These are phyloP conservation scores for Cladophialophora yegresii DNA, from an alignment of 2,329 filamentous ascomycete species.

Conservation along the genomic window DNA sequence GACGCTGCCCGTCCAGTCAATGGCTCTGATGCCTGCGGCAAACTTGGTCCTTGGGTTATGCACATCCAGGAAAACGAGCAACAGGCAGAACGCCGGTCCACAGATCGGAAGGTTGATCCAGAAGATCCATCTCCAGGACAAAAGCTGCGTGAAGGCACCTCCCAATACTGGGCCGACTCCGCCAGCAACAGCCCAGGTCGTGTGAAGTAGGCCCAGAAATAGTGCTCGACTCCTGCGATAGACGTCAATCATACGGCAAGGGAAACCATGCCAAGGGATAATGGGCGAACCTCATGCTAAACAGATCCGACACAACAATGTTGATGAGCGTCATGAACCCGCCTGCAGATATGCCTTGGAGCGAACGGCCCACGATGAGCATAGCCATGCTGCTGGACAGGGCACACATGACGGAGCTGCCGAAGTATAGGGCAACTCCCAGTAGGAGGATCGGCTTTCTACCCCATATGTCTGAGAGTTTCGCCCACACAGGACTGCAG, in stretches of 20 bases:
- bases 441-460: slow-evolving; percentile 62
- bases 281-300: slow-evolving; percentile 50
- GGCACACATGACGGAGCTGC: slow-evolving; percentile 53
- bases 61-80: slow-evolving; percentile 57
- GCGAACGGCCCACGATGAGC: slow-evolving; percentile 55
- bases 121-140: slow-evolving; percentile 57
- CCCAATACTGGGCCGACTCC: slow-evolving; percentile 57
- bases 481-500: slow-evolving; percentile 62
- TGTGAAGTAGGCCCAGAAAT: slow-evolving; percentile 54
- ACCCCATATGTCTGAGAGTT: slow-evolving; percentile 67
- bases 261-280: neutral
- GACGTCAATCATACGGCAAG: neutral
- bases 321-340: slow-evolving; percentile 55
- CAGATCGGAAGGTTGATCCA: slow-evolving; percentile 59
- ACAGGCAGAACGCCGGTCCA: slow-evolving; percentile 51
- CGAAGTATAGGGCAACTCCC: slow-evolving; percentile 53
- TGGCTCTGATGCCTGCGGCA: slow-evolving; percentile 39
- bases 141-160: slow-evolving; percentile 50
- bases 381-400: slow-evolving; percentile 51
- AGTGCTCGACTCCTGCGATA: slow-evolving; percentile 48
- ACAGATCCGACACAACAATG: slow-evolving; percentile 59
- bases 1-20: slow-evolving; percentile 60
- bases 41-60: slow-evolving; percentile 57
- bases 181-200: slow-evolving; percentile 58
- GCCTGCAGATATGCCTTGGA: slow-evolving; percentile 58